Percentiles rank a stretch among this genome's conserved stretches.
These are phyloP conservation scores for Gossypium longicalyx DNA, from an alignment of 345 rosid genomes.

Conservation along the genomic window DNA sequence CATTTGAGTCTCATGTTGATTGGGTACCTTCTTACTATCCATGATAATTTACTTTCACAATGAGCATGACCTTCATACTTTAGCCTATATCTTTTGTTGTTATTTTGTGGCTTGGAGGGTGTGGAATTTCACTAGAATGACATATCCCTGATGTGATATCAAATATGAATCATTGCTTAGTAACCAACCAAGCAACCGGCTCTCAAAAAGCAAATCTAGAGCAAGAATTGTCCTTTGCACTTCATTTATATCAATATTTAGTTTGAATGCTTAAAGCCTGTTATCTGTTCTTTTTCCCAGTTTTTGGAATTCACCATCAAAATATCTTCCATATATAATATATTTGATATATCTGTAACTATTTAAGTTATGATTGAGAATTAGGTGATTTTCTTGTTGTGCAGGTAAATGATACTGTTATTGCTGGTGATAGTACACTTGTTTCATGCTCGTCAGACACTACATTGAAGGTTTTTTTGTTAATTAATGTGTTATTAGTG, in stretches of 20 bases:
- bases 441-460: conserved; percentile 97
- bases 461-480: conserved; percentile 73
- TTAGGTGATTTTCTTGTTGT: conserved; percentile 15
- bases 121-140: background rate
- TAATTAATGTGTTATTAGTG: background rate
- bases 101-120: background rate
- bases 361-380: background rate
- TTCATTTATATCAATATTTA: background rate
- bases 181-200: background rate
- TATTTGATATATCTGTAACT: background rate
- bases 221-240: background rate
- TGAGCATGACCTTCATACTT: background rate
- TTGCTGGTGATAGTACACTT: conserved; percentile 73
- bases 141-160: background rate
- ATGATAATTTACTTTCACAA: conserved; percentile 11
- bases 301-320: background rate
- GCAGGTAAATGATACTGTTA: conserved; percentile 89
- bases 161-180: background rate
- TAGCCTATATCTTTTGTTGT: background rate
- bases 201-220: background rate
- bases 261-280: conserved; percentile 10
- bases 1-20: conserved; percentile 98
- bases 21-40: conserved; percentile 54
- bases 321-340: background rate
- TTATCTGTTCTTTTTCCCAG: background rate